Base-by-base conservation (phyloP, 2,329 filamentous ascomycete genomes). In the Exophiala dermatitidis region DNA sequence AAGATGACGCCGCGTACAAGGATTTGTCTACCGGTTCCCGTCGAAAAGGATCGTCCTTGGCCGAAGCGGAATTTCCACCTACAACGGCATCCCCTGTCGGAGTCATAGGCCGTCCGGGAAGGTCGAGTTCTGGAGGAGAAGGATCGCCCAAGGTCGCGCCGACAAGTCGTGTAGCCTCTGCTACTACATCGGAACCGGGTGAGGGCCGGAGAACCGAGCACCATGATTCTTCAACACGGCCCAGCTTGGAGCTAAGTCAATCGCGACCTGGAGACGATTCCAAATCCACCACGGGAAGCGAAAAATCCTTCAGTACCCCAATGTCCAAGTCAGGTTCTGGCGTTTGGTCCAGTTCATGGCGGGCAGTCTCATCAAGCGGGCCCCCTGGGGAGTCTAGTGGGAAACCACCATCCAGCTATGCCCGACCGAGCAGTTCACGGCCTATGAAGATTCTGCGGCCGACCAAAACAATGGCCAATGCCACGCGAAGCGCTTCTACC, bases 391-490 rank as follows among this genome's bases (percentile, higher is more conserved):
- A 62, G 28, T n/a, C 50, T 19, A 33, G 43, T 33, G 46, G 41
- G 30, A 62, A 61, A 38, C 12, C 57, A 12, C 32, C 57, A 5
- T 57, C 61, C 6, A 57, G 42, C n/a, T 63, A 62, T 46, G 54
- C 56, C 4, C 54, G 60, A 33, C 60, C 60, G 10, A 55, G 50
- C 10, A 44, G 54, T 10, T 46, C 77, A 10, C 81, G 86, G 46
- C 84, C 83, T 47, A 97, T 97, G 86, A 97, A 95, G 73, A 85
- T 96, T 1, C 75, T 97, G 48, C 89, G 90, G 65, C 84, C 91
- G 1, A 79, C 89, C 67, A 76, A 83, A 4, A 71, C 72, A 26
- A 72, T 72, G 29, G 79, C 84, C 3, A 63, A 72, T 1, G 60
- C 72, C 2, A 75, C 76, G 8, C 69, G 72, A n/a, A 68, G 64